Base-by-base conservation (phyloP, 345 rosid species). In the Abelmoschus esculentus region DNA sequence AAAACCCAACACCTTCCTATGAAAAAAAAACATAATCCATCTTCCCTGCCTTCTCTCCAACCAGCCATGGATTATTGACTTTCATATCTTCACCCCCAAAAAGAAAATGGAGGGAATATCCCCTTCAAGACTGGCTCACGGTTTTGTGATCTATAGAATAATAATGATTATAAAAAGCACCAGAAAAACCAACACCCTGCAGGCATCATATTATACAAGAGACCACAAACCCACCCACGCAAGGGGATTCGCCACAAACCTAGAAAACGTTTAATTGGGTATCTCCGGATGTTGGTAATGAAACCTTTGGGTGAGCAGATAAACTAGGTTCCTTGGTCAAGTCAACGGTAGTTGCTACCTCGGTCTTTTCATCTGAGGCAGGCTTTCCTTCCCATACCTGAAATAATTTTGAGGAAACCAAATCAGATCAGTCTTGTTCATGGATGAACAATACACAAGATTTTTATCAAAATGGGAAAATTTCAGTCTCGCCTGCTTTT, bases 361-460 rank as follows among this genome's bases (percentile, higher is more conserved):
- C 12, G 53, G 76, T 82, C 75, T 79, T 76, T 22, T 78, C 83
- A 31, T 80, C 80, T 1, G 54, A 8, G 6, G 42, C 10, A 3
- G 74, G 60, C 70, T 79, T 85, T 75, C 82, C 83, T 80, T 81
- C 85, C 69, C 72, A 62, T 47, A 76, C 77, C 85, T 84, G 84
- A 72, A 61, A n/a, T 67, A 32, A 32, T 32, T 11, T 32, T 34
- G 10, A 49, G 18, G 58, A 42, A 1, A 32, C 29, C 64, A 56
- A 70, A 32, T 14, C 17, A 49, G 66, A 6, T 53, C 14, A 49
- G 13, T 9, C 8, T 11, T 22, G 26, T 22, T 5, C 42, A n/a
- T 47, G 17, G 18, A 31, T 9, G 19, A 19, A 44, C 7, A 1
- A 54, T 4, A 3, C 63, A 31, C 10, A 15, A 14, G 42, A 14